A percentile compares a stretch with the other conserved stretches of the same genome.
These are phyloP conservation scores for Gossypium arboreum DNA, from an alignment of 345 rosid genomes.

Conservation along the genomic window DNA sequence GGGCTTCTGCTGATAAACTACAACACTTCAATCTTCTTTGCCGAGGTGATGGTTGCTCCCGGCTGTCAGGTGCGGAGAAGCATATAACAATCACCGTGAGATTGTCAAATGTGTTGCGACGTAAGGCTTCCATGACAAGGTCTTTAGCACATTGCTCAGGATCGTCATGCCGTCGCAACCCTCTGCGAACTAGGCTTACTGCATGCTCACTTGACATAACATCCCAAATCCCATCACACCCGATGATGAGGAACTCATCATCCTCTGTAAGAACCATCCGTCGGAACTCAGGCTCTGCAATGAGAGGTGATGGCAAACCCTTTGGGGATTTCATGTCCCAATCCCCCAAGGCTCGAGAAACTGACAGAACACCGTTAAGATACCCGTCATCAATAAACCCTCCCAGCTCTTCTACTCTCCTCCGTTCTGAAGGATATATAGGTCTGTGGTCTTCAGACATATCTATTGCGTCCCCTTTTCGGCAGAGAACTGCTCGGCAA, in stretches of 20 bases:
- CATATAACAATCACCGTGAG: constrained; percentile 74
- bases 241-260: constrained; percentile 89
- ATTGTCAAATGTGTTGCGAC: constrained; percentile 56
- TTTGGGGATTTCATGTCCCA: constrained; percentile 78
- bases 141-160: constrained; percentile 72
- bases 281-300: constrained; percentile 68
- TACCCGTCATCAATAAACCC: constrained; percentile 65
- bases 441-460: constrained; percentile 87
- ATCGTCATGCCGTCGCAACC: constrained; percentile 54
- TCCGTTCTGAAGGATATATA: constrained; percentile 51
- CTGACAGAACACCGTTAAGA: constrained; percentile 68
- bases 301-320: constrained; percentile 68
- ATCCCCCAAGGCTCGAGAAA: constrained; percentile 81
- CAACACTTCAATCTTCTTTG: constrained; percentile 45
- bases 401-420: constrained; percentile 58
- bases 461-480: constrained; percentile 64
- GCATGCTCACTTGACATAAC: constrained; percentile 87
- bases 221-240: constrained; percentile 94
- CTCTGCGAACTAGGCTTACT: constrained; percentile 51
- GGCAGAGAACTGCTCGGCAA: constrained; percentile 79
- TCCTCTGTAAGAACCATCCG: constrained; percentile 59
- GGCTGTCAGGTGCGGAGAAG: constrained; percentile 43
- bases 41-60: constrained; percentile 33
- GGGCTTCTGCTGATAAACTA: constrained; percentile 62
- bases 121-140: constrained; percentile 72